A percentile compares a stretch with the other conserved stretches of the same genome.
phyloP scores from a whole-genome alignment of 305 asterid genomes.

The Fraxinus velutina region DNA sequence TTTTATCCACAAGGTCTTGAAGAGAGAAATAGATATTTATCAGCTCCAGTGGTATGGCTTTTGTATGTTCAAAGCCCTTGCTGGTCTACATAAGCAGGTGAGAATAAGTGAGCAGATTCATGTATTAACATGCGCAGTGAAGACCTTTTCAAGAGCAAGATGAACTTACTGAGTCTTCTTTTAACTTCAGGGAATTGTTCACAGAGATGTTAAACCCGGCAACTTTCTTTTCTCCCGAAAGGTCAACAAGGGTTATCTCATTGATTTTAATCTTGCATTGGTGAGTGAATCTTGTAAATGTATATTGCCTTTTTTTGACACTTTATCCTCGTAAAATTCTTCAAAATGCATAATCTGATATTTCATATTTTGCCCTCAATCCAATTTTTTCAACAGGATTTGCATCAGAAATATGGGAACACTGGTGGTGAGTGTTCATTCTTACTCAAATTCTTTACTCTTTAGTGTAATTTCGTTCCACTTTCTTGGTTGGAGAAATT shows the following conservation, averaged over 20 bases:
- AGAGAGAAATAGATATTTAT: conserved; percentile 54
- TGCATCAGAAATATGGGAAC: conserved; percentile 48
- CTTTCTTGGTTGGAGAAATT: conserved; percentile 4
- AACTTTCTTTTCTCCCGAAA: conserved; percentile 86
- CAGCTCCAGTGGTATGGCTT: conserved; percentile 85
- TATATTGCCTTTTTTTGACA: background rate
- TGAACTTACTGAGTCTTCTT: conserved; percentile 20
- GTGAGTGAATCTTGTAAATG: conserved; percentile 46
- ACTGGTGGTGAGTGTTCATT: conserved; percentile 63
- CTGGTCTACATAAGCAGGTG: conserved; percentile 88
- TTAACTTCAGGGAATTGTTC: conserved; percentile 72
- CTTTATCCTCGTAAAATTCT: background rate
- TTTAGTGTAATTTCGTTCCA: conserved; percentile 4
- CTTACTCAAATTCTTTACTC: conserved; percentile 3
- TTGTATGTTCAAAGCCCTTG: conserved; percentile 88
- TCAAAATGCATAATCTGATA: conserved; percentile 19
- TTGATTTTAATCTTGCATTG: conserved; percentile 93
- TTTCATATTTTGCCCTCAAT: conserved; percentile 10
- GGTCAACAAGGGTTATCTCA: conserved; percentile 72
- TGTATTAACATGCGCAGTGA: conserved; percentile 9
- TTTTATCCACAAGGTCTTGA: conserved; percentile 52
- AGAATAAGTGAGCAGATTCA: conserved; percentile 26
- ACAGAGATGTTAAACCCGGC: conserved; percentile 96
- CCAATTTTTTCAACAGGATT: conserved; percentile 53
- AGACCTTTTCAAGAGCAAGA: conserved; percentile 13